phyloP scores from a whole-genome alignment of 2,329 filamentous ascomycete species.

The Teratosphaeria nubilosa region DNA sequence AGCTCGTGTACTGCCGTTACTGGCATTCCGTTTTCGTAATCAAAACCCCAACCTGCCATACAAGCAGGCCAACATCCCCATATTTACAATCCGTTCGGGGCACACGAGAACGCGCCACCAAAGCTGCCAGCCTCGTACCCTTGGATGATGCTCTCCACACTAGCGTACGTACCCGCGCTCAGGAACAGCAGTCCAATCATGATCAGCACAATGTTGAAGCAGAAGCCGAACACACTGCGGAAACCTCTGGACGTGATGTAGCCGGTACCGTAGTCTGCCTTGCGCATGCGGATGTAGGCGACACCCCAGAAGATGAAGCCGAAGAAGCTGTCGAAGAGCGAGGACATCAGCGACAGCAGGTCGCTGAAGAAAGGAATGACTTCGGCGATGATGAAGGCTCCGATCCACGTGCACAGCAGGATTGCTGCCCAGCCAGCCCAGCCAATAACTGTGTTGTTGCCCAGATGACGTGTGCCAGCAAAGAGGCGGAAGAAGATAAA shows the following conservation, averaged over 20 bases:
- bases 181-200: conserved; percentile 70
- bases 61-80: not conserved
- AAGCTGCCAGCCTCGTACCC: conserved; percentile 57
- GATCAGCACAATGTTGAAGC: conserved; percentile 64
- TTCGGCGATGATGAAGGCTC: conserved; percentile 86
- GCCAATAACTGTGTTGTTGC: conserved; percentile 67
- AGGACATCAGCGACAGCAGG: conserved; percentile 64
- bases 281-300: conserved; percentile 67
- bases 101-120: conserved; percentile 64
- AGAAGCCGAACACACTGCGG: conserved; percentile 44
- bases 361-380: conserved; percentile 90
- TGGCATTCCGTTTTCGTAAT: not conserved
- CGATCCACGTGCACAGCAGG: conserved; percentile 64
- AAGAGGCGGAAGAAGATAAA: conserved; percentile 91
- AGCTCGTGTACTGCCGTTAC: not conserved
- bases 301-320: conserved; percentile 94
- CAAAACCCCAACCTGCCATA: not conserved
- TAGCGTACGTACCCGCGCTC: conserved; percentile 66
- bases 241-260: conserved; percentile 46
- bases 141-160: conserved; percentile 62
- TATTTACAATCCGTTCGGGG: conserved; percentile 46
- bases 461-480: conserved; percentile 67
- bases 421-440: conserved; percentile 73
- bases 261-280: conserved; percentile 48
- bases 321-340: conserved; percentile 84